Base-by-base conservation (phyloP, 345 rosid genomes). In the Ceriops decandra region DNA sequence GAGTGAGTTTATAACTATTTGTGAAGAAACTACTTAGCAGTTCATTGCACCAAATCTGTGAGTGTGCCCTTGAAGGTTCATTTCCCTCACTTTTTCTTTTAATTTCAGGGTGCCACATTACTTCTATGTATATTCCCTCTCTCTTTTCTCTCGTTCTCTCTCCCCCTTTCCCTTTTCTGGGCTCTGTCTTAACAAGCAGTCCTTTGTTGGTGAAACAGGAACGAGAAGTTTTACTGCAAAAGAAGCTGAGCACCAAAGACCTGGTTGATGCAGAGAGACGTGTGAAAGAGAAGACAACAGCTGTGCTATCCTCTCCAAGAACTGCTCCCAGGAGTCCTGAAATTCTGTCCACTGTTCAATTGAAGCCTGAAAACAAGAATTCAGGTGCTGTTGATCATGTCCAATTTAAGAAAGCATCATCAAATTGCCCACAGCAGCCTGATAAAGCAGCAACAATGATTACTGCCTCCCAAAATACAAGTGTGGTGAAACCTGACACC, bases 201-300 rank as follows among this genome's bases (percentile, higher is more conserved):
- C 32, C 57, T 68, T 64, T 68, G 35, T 1, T 42, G 49, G 5
- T 58, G 52, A 49, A 15, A 60, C 64, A 85, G 83, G 83, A 76
- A 64, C 81, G 75, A 62, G 85, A 74, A 78, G 80, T 64, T 64
- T 68, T 67, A 5, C 77, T 16, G 15, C 85, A 70, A 57, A 85
- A 82, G 84, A 82, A 76, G 64, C 33, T 22, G 53, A 49, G 75
- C 71, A 57, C 57, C 54, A 79, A 76, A 78, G 82, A 75, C 53
- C 69, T 59, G 42, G 78, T 63, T 64, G 92, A 89, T 71, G 70
- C 76, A 68, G 97, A 82, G 72, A 84, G 83, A 73, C 75, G 57
- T 35, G 32, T 85, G 57, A 88, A 80, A 82, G 96, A 85, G 81
- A 89, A 74, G 82, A 70, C 76, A 21, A 33, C 82, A 49, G 82